phyloP scores from a whole-genome alignment of 257 asterid genomes.

The Nyctanthes arbortristis region DNA sequence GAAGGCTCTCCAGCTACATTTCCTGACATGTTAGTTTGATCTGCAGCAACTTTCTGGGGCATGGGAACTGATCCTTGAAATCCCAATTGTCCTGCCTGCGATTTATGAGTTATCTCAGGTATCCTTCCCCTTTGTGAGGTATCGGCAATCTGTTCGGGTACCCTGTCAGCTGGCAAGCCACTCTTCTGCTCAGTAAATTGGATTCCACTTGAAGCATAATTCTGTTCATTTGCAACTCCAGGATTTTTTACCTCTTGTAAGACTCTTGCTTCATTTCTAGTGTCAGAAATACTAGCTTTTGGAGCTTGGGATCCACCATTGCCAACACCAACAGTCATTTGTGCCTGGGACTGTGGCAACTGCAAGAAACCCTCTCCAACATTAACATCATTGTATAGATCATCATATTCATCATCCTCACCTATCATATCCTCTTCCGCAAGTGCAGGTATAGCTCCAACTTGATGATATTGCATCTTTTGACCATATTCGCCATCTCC shows the following conservation, averaged over 20 bases:
- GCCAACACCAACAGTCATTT: conserved; percentile 42
- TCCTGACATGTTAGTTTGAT: conserved; percentile 36
- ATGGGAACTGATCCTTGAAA: conserved; percentile 47
- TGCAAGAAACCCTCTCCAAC: conserved; percentile 51
- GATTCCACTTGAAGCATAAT: conserved; percentile 30
- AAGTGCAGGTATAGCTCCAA: conserved; percentile 77
- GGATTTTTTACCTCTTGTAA: conserved; percentile 42
- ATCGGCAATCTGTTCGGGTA: conserved; percentile 35
- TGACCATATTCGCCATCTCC: conserved; percentile 75
- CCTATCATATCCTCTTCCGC: conserved; percentile 80
- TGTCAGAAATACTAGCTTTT: conserved; percentile 38
- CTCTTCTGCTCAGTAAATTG: conserved; percentile 55
- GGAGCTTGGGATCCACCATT: conserved; percentile 51
- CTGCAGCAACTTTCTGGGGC: conserved; percentile 42
- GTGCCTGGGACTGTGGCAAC: conserved; percentile 48
- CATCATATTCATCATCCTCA: conserved; percentile 58
- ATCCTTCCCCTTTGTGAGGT: conserved; percentile 45
- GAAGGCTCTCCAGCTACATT: conserved; percentile 45
- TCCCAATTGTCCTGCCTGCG: conserved; percentile 53
- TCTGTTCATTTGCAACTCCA: conserved; percentile 45
- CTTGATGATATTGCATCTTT: conserved; percentile 64
- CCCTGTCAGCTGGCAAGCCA: conserved; percentile 36
- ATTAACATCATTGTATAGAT: conserved; percentile 60
- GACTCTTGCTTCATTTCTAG: conserved; percentile 39
- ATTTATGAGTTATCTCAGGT: conserved; percentile 40